Conservation (phyloP, 345 rosid species). For the Melaleuca quinquenervia region DNA sequence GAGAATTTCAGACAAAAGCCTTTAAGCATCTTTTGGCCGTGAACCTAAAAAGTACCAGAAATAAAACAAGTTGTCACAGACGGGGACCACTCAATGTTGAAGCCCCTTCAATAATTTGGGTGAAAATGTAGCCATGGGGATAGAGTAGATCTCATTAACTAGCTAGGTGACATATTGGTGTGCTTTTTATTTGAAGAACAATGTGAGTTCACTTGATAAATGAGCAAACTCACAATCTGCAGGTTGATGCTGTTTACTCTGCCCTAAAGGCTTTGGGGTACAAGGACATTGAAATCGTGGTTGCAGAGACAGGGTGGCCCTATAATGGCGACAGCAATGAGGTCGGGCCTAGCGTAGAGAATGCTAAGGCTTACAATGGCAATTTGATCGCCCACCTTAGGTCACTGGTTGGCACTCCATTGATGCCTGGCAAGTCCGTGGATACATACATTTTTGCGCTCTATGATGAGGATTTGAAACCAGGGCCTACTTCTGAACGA, state of each 20-base stretch:
- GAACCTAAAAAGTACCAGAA: background rate
- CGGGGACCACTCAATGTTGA: slow-evolving; percentile 6
- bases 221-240: background rate
- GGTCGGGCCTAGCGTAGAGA: slow-evolving; percentile 67
- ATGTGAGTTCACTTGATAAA: background rate
- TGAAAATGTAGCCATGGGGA: background rate
- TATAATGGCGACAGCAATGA: slow-evolving; percentile 64
- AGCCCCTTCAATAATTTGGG: background rate
- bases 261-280: slow-evolving; percentile 75
- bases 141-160: background rate
- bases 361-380: slow-evolving; percentile 87
- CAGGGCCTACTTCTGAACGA: slow-evolving; percentile 74
- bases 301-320: slow-evolving; percentile 98
- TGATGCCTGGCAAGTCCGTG: slow-evolving; percentile 88
- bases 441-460: slow-evolving; percentile 90
- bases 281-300: slow-evolving; percentile 59
- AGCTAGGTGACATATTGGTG: background rate
- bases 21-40: background rate
- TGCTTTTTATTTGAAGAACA: background rate
- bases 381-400: slow-evolving; percentile 70
- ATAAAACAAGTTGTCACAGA: background rate
- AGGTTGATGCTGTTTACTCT: slow-evolving; percentile 86
- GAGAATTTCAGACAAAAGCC: background rate
- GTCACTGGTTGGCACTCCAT: slow-evolving; percentile 80
- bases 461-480: slow-evolving; percentile 74